A percentile compares a stretch with the other conserved stretches of the same genome.
Conservation (phyloP, 495 filamentous ascomycete species). For the Penicillium herquei region DNA sequence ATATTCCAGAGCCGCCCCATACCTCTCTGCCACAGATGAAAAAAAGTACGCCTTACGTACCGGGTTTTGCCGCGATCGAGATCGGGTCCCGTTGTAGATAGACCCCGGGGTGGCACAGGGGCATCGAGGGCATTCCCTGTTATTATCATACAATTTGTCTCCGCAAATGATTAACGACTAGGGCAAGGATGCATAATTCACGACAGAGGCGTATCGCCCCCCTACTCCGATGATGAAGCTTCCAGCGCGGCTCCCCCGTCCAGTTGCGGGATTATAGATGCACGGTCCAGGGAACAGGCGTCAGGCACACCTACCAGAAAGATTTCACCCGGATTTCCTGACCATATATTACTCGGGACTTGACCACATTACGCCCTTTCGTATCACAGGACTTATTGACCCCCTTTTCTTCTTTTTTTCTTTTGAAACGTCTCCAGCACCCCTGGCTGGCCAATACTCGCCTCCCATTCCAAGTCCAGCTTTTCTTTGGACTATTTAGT, state of each 20-base stretch:
- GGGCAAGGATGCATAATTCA: constrained; percentile 14
- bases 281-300: constrained; percentile 14
- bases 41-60: constrained; percentile 14
- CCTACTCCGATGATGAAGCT: constrained; percentile 21
- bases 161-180: constrained; percentile 5
- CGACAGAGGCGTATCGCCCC: constrained; percentile 4
- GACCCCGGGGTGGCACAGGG: constrained; percentile 6
- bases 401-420: not conserved
- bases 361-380: constrained; percentile 21
- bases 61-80: constrained; percentile 15
- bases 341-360: constrained; percentile 12
- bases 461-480: too few species aligned
- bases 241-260: constrained; percentile 30
- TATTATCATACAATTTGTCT: constrained; percentile 8
- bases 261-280: constrained; percentile 21
- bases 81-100: constrained; percentile 16
- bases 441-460: too few species aligned
- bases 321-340: constrained; percentile 8
- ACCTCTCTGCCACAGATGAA: constrained; percentile 5
- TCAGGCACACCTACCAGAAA: constrained; percentile 26
- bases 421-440: not conserved
- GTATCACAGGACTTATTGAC: not conserved
- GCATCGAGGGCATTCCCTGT: constrained; percentile 9
- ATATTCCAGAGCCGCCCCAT: constrained; percentile 12
- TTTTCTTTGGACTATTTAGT: not conserved